Base-by-base conservation (phyloP, 2,329 filamentous ascomycete species). In the Massarina eburnea region DNA sequence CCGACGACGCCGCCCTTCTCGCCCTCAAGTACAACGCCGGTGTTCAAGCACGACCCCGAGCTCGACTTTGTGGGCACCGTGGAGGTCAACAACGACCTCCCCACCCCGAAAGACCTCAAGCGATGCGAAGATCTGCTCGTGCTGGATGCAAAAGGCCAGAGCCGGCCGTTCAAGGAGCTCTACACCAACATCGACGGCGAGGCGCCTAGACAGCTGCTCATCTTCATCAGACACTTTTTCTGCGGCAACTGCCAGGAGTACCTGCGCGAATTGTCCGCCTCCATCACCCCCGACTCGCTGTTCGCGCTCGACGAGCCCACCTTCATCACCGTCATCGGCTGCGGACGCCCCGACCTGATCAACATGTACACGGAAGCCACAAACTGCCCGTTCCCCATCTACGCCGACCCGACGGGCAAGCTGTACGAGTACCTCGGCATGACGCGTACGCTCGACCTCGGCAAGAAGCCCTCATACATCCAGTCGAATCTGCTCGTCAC, bases 201-300 rank as follows among this genome's bases (percentile, higher is more conserved):
- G 8, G 68, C 68, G 26, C 61, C 63, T 1, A 51, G 83, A 2
- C 81, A 88, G 21, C 75, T 91, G 24, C 70, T 90, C 33, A 81
- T 91, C 55, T 91, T 91, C 63, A 78, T 91, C 46, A 80, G 88
- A 35, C 87, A 91, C 71, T 91, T 91, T 70, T 90, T 88, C 76
- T 91, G 88, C 64, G 86, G 86, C 27, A 87, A 85, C 67, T 91
- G 88, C 71, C 87, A 90, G 67, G 84, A 89, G 64, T 91, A 87
- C 66, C 73, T 91, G 19, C 80, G 80, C 47, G 74, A 78, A 3
- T 75, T 91, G 15, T 80, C 82, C 24, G 73, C 78, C 15, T 76
- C 79, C 38, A 76, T 90, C 40, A 80, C 61, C 0, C 66, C 71
- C 40, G 62, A 68, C 18, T 54, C 58, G 21, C 67, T 73, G 75